Evolutionary conservation across 2,329 filamentous ascomycete genomes (phyloP).

Genomic region (Lachnellula arida): DNA sequence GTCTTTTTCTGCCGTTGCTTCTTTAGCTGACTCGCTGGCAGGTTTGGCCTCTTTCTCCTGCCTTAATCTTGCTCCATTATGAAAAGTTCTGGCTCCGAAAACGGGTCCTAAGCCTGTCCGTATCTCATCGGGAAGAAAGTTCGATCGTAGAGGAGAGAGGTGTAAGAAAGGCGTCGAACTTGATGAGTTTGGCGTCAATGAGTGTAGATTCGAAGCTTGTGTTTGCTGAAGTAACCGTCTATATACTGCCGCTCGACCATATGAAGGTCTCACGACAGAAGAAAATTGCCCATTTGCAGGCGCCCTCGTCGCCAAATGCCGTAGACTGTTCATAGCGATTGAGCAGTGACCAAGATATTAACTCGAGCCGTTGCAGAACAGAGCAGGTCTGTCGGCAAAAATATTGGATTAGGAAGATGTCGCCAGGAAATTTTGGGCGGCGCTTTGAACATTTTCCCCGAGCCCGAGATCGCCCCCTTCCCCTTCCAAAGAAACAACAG

Average conservation of each 20-base stretch:
- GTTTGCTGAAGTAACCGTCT: constrained; percentile 34
- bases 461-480: constrained; percentile 13
- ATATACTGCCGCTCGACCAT: constrained; percentile 28
- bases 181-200: constrained; percentile 26
- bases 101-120: constrained; percentile 7
- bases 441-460: constrained; percentile 25
- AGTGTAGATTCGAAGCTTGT: constrained; percentile 22
- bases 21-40: constrained; percentile 15
- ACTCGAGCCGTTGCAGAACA: constrained; percentile 4
- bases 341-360: constrained; percentile 3
- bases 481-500: background rate
- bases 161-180: constrained; percentile 37
- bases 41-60: constrained; percentile 25
- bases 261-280: constrained; percentile 30
- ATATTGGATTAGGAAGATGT: constrained; percentile 6
- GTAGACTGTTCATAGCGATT: constrained; percentile 29
- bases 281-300: constrained; percentile 25
- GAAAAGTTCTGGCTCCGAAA: constrained; percentile 20
- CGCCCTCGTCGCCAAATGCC: constrained; percentile 24
- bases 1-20: constrained; percentile 17
- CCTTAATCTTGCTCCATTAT: constrained; percentile 21
- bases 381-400: constrained; percentile 3
- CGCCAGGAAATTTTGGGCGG: constrained; percentile 19
- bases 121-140: constrained; percentile 35
- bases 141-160: constrained; percentile 34